phyloP scores from a whole-genome alignment of 2,329 filamentous ascomycete genomes.

The Xylariaceae sp. region DNA sequence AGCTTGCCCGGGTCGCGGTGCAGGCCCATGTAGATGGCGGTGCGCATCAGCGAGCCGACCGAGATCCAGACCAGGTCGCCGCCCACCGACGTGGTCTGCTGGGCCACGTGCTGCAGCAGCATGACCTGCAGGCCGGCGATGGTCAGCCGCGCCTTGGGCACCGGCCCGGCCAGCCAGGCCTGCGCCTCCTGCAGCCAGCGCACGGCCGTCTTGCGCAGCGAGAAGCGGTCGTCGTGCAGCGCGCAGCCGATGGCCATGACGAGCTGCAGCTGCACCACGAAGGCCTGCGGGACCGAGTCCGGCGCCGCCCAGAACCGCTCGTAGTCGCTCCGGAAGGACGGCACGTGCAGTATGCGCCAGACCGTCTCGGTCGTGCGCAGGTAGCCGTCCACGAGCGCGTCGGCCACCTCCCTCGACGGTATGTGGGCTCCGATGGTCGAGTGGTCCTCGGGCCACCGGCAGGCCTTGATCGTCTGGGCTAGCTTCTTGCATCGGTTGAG shows the following conservation, averaged over 20 bases:
- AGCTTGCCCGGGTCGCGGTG: conserved; percentile 48
- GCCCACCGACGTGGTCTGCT: conserved; percentile 38
- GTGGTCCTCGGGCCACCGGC: conserved; percentile 28
- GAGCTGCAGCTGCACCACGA: conserved; percentile 46
- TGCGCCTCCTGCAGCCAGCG: conserved; percentile 48
- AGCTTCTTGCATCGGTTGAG: conserved; percentile 34
- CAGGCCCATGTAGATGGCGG: conserved; percentile 50
- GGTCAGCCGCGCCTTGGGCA: conserved; percentile 41
- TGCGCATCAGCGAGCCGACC: conserved; percentile 41
- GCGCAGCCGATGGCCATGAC: conserved; percentile 44
- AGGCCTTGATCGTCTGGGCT: conserved; percentile 33
- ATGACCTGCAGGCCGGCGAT: conserved; percentile 43
- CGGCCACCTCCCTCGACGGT: conserved; percentile 33
- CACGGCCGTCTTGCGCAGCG: conserved; percentile 33
- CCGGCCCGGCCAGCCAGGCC: conserved; percentile 39
- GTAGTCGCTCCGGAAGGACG: conserved; percentile 49
- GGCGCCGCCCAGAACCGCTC: conserved; percentile 39
- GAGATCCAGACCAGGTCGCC: conserved; percentile 47
- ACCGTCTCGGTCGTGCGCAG: conserved; percentile 49
- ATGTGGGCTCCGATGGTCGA: conserved; percentile 32
- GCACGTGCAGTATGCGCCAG: conserved; percentile 49
- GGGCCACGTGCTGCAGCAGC: conserved; percentile 43
- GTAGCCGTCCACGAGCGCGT: conserved; percentile 45
- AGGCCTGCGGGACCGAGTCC: conserved; percentile 30
- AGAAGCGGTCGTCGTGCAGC: conserved; percentile 37